These are phyloP conservation scores for Powellomyces hirtus DNA, from an alignment of 192 early-diverging fungal genomes.

Conservation along the genomic window DNA sequence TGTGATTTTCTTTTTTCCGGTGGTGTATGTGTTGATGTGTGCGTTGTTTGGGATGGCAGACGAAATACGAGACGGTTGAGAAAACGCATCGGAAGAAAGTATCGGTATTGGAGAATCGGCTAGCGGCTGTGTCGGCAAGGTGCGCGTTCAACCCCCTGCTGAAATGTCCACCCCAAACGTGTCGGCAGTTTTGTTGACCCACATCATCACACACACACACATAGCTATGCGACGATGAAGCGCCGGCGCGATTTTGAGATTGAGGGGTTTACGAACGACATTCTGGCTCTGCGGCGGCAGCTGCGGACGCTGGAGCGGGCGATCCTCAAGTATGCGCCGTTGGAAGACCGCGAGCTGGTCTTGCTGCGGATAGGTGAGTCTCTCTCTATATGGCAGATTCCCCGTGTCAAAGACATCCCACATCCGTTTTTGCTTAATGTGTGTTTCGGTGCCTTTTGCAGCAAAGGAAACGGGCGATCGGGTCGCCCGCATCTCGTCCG, in stretches of 20 bases:
- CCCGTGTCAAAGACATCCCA: neutral
- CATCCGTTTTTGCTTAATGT: neutral
- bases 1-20: too few species aligned
- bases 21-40: too few species aligned
- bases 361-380: slow-evolving; percentile 47
- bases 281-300: slow-evolving; percentile 50
- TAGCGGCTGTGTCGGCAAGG: slow-evolving; percentile 37
- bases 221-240: slow-evolving; percentile 50
- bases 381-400: neutral
- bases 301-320: slow-evolving; percentile 51
- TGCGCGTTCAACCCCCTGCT: slow-evolving; percentile 2
- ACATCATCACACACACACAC: too few species aligned
- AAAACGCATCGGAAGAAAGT: slow-evolving; percentile 24
- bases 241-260: slow-evolving; percentile 61
- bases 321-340: slow-evolving; percentile 55
- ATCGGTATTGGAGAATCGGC: slow-evolving; percentile 18
- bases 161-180: neutral
- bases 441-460: neutral
- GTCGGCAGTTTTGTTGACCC: neutral
- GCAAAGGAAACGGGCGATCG: slow-evolving; percentile 40
- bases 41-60: too few species aligned
- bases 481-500: slow-evolving; percentile 40
- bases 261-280: slow-evolving; percentile 69
- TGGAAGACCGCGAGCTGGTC: slow-evolving; percentile 56
- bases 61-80: slow-evolving; percentile 30